These are phyloP conservation scores for Pyrenophora seminiperda DNA, from an alignment of 2,329 filamentous ascomycete genomes.

Conservation along the genomic window DNA sequence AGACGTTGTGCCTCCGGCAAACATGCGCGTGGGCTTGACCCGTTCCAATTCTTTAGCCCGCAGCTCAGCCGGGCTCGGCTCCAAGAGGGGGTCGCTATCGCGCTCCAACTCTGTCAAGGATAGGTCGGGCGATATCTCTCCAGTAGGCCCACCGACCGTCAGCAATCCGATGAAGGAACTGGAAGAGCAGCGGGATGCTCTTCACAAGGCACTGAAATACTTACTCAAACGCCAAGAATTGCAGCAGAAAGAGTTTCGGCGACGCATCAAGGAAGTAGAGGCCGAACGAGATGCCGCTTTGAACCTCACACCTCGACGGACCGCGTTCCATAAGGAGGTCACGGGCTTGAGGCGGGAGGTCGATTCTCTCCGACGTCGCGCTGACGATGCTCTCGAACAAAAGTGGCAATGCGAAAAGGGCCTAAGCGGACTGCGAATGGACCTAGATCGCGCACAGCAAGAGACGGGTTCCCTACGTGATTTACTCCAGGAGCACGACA, in stretches of 20 bases:
- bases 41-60: conserved; percentile 72
- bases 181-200: conserved; percentile 88
- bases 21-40: conserved; percentile 58
- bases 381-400: conserved; percentile 91
- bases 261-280: conserved; percentile 78
- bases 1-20: conserved; percentile 41
- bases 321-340: conserved; percentile 85
- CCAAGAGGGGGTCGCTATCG: conserved; percentile 57
- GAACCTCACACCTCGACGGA: conserved; percentile 70
- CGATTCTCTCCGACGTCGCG: conserved; percentile 78
- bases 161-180: conserved; percentile 74
- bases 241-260: conserved; percentile 81
- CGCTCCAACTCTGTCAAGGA: conserved; percentile 53
- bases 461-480: conserved; percentile 84
- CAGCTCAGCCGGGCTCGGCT: conserved; percentile 50
- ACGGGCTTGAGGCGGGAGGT: conserved; percentile 81
- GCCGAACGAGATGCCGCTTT: conserved; percentile 76
- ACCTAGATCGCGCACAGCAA: conserved; percentile 91
- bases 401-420: conserved; percentile 97
- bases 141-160: conserved; percentile 55
- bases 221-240: conserved; percentile 84
- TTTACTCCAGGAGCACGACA: conserved; percentile 82
- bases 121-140: conserved; percentile 55
- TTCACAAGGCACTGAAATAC: conserved; percentile 84
- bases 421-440: conserved; percentile 87